These are phyloP conservation scores for Candida namnaoensis DNA, from an alignment of 805 yeast species.

Conservation along the genomic window DNA sequence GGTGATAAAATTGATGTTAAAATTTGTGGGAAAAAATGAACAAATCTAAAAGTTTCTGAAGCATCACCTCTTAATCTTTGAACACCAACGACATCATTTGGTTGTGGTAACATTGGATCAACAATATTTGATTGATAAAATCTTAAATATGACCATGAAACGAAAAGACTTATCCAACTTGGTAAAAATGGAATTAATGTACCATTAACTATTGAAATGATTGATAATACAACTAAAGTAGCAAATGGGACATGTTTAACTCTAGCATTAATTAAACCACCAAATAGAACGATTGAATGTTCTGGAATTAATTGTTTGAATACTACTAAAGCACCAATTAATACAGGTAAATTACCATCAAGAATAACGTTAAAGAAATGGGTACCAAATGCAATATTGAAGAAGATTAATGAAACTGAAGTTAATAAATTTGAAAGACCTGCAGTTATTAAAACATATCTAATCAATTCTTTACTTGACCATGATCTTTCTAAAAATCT, in stretches of 20 bases:
- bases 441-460: conserved; percentile 40
- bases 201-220: conserved; percentile 18
- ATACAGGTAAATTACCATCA: conserved; percentile 46
- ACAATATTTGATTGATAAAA: conserved; percentile 56
- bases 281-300: conserved; percentile 41
- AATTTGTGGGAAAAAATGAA: conserved; percentile 73
- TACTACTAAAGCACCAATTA: conserved; percentile 52
- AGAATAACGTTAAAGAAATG: conserved; percentile 30
- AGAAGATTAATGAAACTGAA: conserved; percentile 14
- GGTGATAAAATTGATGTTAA: conserved; percentile 43
- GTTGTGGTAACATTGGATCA: conserved; percentile 46
- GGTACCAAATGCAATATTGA: conserved; percentile 16
- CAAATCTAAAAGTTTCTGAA: conserved; percentile 77
- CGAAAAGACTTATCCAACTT: conserved; percentile 47
- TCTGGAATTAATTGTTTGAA: conserved; percentile 61
- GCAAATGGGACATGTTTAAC: conserved; percentile 58
- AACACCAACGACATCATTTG: conserved; percentile 18
- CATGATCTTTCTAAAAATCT: conserved; percentile 59
- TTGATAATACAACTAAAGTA: conserved; percentile 18
- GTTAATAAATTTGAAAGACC: conserved; percentile 41
- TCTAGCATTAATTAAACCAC: conserved; percentile 39
- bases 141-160: conserved; percentile 71
- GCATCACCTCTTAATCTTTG: conserved; percentile 67
- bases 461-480: conserved; percentile 45
- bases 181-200: conserved; percentile 48